Percentiles rank a stretch among this genome's conserved stretches.
Evolutionary conservation across 1,284 basidiomycete genomes (phyloP).

Genomic region (Paramarasmius palmivorus): DNA sequence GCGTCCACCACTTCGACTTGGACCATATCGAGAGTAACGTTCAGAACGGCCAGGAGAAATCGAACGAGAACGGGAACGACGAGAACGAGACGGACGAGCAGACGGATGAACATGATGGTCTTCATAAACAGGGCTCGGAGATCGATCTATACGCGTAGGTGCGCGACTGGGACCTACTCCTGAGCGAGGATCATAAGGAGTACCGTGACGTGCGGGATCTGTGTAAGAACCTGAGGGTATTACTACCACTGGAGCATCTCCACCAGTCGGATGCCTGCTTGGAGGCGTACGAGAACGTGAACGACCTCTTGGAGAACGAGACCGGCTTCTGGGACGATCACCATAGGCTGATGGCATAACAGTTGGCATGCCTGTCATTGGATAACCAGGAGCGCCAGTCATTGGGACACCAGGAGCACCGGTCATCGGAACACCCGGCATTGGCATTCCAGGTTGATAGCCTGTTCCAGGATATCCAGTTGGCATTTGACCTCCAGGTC

Average conservation of each 20-base stretch:
- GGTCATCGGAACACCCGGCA: background rate
- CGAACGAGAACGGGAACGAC: constrained; percentile 12
- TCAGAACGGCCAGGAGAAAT: too few relatives aligned
- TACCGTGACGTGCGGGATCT: background rate
- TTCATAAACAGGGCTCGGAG: background rate
- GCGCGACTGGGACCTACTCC: background rate
- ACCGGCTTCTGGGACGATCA: background rate
- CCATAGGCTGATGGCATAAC: background rate
- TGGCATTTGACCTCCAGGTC: constrained; percentile 1
- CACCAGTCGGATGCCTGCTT: background rate
- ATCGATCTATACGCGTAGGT: background rate
- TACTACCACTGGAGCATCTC: background rate
- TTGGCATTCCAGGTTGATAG: constrained; percentile 4
- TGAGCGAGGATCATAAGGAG: background rate
- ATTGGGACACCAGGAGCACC: constrained; percentile 1
- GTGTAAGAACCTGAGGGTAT: background rate
- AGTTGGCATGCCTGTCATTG: background rate
- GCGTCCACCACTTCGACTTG: background rate
- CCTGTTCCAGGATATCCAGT: constrained; percentile 6
- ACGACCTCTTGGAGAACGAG: background rate
- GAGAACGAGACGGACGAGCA: constrained; percentile 1
- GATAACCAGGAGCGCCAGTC: background rate
- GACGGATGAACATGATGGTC: background rate
- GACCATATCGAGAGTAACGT: too few relatives aligned
- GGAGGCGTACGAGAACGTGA: background rate